Evolutionary conservation across 208 protist species (phyloP).

Genomic region (Herpetomonas samuelpessoai): DNA sequence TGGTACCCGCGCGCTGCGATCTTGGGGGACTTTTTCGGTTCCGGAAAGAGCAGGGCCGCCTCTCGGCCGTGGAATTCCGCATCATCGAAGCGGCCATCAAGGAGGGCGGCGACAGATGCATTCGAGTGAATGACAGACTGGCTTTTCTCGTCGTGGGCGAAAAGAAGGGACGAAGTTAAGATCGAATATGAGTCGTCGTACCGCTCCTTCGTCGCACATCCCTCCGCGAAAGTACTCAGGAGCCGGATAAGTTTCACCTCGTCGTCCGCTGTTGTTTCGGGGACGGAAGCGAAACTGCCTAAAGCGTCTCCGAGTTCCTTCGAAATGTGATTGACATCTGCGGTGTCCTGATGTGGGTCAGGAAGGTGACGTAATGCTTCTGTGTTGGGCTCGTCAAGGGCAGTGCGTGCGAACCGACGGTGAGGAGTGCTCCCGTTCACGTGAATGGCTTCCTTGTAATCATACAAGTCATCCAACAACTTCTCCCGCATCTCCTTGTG

Average conservation of each 20-base stretch:
- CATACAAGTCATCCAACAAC: slow-evolving; percentile 73
- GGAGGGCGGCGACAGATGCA: slow-evolving; percentile 41
- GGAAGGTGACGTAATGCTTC: slow-evolving; percentile 9
- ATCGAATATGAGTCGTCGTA: slow-evolving; percentile 56
- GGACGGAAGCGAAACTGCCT: slow-evolving; percentile 37
- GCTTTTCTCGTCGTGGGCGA: slow-evolving; percentile 67
- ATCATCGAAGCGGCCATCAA: slow-evolving; percentile 64
- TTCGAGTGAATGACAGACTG: slow-evolving; percentile 63
- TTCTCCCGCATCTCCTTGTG: slow-evolving; percentile 34
- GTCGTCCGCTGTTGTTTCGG: slow-evolving; percentile 51
- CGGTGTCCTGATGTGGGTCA: neutral
- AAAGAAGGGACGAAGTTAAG: slow-evolving; percentile 42
- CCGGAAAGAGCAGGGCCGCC: slow-evolving; percentile 53
- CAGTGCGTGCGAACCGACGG: slow-evolving; percentile 42
- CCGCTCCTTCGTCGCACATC: slow-evolving; percentile 35
- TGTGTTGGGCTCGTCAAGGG: slow-evolving; percentile 27
- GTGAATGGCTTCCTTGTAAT: slow-evolving; percentile 52
- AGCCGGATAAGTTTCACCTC: slow-evolving; percentile 72
- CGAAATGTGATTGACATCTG: slow-evolving; percentile 6
- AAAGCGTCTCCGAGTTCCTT: slow-evolving; percentile 35
- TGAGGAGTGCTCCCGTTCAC: slow-evolving; percentile 73
- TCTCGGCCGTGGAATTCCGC: slow-evolving; percentile 80
- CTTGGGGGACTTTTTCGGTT: slow-evolving; percentile 13
- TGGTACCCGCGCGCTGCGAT: slow-evolving; percentile 40
- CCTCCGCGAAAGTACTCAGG: slow-evolving; percentile 79